phyloP scores from a whole-genome alignment of 441 rosid genomes.

The Erodium texanum region DNA sequence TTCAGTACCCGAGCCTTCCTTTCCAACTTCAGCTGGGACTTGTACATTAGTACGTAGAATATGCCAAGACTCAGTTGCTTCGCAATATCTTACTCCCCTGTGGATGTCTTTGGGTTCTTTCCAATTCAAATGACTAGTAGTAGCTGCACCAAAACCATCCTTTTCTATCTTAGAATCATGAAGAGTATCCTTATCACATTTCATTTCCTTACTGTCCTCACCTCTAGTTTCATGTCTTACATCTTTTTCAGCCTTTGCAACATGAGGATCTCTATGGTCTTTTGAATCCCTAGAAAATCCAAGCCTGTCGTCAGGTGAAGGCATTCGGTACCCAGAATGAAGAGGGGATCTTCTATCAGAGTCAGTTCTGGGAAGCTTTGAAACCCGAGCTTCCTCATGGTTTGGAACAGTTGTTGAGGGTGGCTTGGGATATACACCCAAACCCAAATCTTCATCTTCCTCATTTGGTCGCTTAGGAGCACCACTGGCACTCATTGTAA shows the following conservation, averaged over 20 bases:
- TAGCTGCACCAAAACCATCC: slow-evolving; percentile 38
- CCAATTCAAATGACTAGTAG: slow-evolving; percentile 55
- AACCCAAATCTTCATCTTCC: slow-evolving; percentile 62
- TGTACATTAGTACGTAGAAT: slow-evolving; percentile 42
- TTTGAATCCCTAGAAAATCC: slow-evolving; percentile 50
- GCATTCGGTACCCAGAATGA: slow-evolving; percentile 47
- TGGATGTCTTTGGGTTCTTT: slow-evolving; percentile 77
- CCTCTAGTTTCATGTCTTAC: slow-evolving; percentile 48
- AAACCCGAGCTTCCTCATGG: slow-evolving; percentile 49
- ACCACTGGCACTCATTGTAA: slow-evolving; percentile 69
- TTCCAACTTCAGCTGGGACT: slow-evolving; percentile 45
- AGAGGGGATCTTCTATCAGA: slow-evolving; percentile 75
- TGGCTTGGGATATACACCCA: slow-evolving; percentile 50
- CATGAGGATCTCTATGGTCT: slow-evolving; percentile 62
- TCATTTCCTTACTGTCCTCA: slow-evolving; percentile 53
- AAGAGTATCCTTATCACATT: slow-evolving; percentile 42
- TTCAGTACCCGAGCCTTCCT: slow-evolving; percentile 49
- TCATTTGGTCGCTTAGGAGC: slow-evolving; percentile 82
- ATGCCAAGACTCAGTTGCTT: slow-evolving; percentile 67
- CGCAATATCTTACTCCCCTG: slow-evolving; percentile 68
- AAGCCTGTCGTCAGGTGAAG: slow-evolving; percentile 41
- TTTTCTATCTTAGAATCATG: slow-evolving; percentile 60
- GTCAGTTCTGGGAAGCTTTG: slow-evolving; percentile 58
- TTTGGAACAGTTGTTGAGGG: slow-evolving; percentile 32
- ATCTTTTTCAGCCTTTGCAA: slow-evolving; percentile 60